These are phyloP conservation scores for Achaetomium macrosporum DNA, from an alignment of 2,329 filamentous ascomycete genomes.

Conservation along the genomic window DNA sequence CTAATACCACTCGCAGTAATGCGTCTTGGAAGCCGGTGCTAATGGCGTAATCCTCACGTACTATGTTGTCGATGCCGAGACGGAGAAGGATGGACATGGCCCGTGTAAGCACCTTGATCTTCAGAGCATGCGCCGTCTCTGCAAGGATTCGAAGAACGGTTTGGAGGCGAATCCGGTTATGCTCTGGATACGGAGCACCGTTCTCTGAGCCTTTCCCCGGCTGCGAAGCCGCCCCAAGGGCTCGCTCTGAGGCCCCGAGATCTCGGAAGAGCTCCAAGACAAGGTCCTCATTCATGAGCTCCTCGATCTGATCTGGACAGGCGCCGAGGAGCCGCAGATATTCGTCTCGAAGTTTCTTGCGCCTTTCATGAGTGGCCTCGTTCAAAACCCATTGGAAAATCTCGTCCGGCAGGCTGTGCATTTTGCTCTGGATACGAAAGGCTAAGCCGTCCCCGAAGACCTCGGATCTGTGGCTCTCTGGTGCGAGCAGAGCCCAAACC, in stretches of 20 bases:
- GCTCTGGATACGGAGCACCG: slow-evolving; percentile 26
- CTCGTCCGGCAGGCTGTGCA: slow-evolving; percentile 51
- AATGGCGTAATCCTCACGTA: slow-evolving; percentile 40
- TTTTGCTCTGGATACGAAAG: slow-evolving; percentile 44
- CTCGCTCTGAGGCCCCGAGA: slow-evolving; percentile 50
- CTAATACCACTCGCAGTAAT: slow-evolving; percentile 38
- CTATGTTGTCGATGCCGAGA: slow-evolving; percentile 48
- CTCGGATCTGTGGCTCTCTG: slow-evolving; percentile 48
- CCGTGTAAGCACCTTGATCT: slow-evolving; percentile 32
- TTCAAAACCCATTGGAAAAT: slow-evolving; percentile 61
- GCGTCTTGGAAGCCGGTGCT: slow-evolving; percentile 37
- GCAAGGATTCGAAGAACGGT: slow-evolving; percentile 40
- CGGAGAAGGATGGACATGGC: slow-evolving; percentile 45
- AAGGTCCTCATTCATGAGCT: slow-evolving; percentile 40
- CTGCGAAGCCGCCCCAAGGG: slow-evolving; percentile 23
- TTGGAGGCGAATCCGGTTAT: slow-evolving; percentile 41
- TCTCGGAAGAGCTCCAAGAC: slow-evolving; percentile 50
- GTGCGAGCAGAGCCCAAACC: slow-evolving; percentile 44
- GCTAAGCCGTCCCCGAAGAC: slow-evolving; percentile 58
- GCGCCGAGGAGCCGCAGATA: slow-evolving; percentile 52
- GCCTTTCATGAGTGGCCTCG: slow-evolving; percentile 51
- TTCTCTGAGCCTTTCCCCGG: slow-evolving; percentile 23
- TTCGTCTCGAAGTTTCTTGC: slow-evolving; percentile 50
- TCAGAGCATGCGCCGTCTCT: slow-evolving; percentile 33
- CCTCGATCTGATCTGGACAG: slow-evolving; percentile 38